Conservation (phyloP, 805 yeast species). For the Priceomyces castillae region DNA sequence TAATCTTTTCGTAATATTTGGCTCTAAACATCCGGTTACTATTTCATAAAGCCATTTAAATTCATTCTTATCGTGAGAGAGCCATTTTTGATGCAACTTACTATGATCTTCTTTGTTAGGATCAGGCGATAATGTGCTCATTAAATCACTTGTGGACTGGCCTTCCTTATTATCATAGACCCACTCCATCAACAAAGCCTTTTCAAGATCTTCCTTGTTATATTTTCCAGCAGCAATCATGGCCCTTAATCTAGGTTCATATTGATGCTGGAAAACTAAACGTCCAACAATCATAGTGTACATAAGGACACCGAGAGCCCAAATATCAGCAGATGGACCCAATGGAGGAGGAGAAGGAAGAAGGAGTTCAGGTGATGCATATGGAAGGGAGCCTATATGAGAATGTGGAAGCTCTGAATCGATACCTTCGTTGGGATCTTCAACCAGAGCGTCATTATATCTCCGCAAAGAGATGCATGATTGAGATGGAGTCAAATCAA, state of each 20-base stretch:
- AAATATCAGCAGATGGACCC: constrained; percentile 74
- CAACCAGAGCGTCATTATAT: constrained; percentile 4
- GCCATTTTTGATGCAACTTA: constrained; percentile 18
- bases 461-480: constrained; percentile 10
- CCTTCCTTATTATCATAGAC: constrained; percentile 17
- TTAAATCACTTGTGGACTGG: constrained; percentile 1
- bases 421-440: constrained; percentile 14
- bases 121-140: neutral
- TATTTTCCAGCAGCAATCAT: constrained; percentile 68
- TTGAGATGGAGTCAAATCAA: constrained; percentile 28
- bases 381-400: constrained; percentile 87
- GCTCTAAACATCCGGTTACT: constrained; percentile 53
- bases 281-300: constrained; percentile 72
- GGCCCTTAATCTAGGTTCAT: constrained; percentile 73
- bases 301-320: constrained; percentile 85
- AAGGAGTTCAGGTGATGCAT: constrained; percentile 85
- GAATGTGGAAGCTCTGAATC: constrained; percentile 54
- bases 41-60: constrained; percentile 31
- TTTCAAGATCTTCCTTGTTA: constrained; percentile 44
- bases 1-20: constrained; percentile 52
- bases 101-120: constrained; percentile 9
- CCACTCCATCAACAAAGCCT: constrained; percentile 37
- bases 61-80: constrained; percentile 16
- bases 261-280: constrained; percentile 81
- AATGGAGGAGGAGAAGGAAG: constrained; percentile 58